These are phyloP conservation scores for Psilocybe tampanensis DNA, from an alignment of 768 basidiomycete species.

Conservation along the genomic window DNA sequence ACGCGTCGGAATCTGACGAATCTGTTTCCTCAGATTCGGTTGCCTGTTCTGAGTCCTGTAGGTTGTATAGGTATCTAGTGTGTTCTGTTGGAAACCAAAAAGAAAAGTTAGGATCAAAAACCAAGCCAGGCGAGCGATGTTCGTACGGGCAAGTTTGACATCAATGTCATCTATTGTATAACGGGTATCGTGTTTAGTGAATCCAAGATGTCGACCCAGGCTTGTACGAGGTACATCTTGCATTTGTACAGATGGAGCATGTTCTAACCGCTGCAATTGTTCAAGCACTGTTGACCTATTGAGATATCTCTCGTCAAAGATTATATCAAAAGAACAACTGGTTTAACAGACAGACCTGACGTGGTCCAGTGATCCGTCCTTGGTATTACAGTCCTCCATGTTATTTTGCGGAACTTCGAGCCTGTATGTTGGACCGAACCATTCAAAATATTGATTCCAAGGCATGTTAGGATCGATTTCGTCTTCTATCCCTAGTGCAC, in stretches of 20 bases:
- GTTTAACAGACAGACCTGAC: conserved; percentile 59
- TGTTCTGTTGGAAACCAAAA: conserved; percentile 48
- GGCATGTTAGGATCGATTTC: conserved; percentile 78
- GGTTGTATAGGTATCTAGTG: conserved; percentile 61
- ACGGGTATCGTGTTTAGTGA: conserved; percentile 50
- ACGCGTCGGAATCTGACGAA: conserved; percentile 47
- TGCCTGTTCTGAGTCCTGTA: conserved; percentile 50
- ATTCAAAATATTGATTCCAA: conserved; percentile 93
- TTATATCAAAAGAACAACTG: neutral
- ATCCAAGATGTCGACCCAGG: conserved; percentile 62
- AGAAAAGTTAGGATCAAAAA: neutral
- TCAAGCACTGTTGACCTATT: conserved; percentile 39
- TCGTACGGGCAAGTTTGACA: conserved; percentile 69
- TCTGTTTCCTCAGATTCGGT: conserved; percentile 54
- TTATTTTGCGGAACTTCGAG: conserved; percentile 91
- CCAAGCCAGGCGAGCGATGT: neutral
- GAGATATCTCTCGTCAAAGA: neutral
- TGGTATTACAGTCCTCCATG: conserved; percentile 91
- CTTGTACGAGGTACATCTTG: conserved; percentile 81
- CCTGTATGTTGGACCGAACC: conserved; percentile 94
- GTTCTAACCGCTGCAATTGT: conserved; percentile 48
- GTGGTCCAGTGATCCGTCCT: conserved; percentile 76
- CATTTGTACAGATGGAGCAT: conserved; percentile 84
- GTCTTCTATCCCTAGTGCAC: conserved; percentile 83
- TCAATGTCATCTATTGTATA: conserved; percentile 60